phyloP scores from a whole-genome alignment of 352 stramenopile genomes.

The Globisporangium parvum region DNA sequence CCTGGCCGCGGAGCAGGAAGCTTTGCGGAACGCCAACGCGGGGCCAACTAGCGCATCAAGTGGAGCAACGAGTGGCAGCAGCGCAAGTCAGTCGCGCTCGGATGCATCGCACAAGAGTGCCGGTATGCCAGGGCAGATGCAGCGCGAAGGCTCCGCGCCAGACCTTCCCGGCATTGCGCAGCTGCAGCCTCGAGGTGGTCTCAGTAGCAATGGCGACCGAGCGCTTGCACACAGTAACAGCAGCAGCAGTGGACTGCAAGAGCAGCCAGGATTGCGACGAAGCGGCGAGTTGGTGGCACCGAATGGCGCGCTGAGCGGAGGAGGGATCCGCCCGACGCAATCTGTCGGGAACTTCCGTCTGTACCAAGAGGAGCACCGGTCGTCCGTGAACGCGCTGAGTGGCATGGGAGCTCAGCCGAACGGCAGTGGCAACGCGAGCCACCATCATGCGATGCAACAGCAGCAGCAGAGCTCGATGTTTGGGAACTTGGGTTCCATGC shows the following conservation, averaged over 20 bases:
- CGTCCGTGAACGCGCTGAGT: neutral
- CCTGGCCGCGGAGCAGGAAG: slow-evolving; percentile 48
- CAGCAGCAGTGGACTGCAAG: slow-evolving; percentile 11
- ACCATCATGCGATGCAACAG: neutral
- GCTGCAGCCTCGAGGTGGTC: slow-evolving; percentile 8
- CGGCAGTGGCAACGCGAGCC: neutral
- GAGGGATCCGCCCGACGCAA: slow-evolving; percentile 42
- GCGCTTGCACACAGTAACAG: slow-evolving; percentile 10
- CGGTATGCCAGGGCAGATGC: slow-evolving; percentile 17
- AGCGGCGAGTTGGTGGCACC: slow-evolving; percentile 15
- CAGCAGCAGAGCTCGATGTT: slow-evolving; percentile 12
- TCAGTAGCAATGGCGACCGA: slow-evolving; percentile 5
- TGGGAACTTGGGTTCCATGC: slow-evolving; percentile 10
- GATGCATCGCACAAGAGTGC: slow-evolving; percentile 11
- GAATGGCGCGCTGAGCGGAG: slow-evolving; percentile 10
- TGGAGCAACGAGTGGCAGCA: neutral
- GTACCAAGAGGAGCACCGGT: slow-evolving; percentile 48
- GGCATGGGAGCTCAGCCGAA: neutral
- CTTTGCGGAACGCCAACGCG: slow-evolving; percentile 21
- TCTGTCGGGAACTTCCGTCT: slow-evolving; percentile 76
- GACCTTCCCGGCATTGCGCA: slow-evolving; percentile 16
- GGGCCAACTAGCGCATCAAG: neutral
- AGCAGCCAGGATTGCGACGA: slow-evolving; percentile 18
- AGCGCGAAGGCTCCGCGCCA: slow-evolving; percentile 34
- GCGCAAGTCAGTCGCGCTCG: neutral